Evolutionary conservation across 2,329 filamentous ascomycete genomes (phyloP).

Genomic region (Xylariomycetidae sp.): DNA sequence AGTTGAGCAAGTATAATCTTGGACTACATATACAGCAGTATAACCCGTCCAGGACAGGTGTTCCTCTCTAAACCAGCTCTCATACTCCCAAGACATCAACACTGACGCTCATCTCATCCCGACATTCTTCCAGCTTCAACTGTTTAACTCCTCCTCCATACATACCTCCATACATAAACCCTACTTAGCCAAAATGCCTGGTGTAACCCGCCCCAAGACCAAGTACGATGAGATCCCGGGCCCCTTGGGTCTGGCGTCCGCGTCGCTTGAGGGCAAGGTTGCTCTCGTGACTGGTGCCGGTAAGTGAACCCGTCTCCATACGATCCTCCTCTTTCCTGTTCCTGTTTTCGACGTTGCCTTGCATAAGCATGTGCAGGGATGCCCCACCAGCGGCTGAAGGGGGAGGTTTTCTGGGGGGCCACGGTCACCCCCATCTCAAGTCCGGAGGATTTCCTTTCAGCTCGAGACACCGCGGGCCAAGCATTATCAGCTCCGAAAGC

Average conservation of each 20-base stretch:
- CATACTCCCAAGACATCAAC: too few species aligned
- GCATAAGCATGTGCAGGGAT: too few species aligned
- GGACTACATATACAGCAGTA: too few species aligned
- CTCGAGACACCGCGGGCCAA: not conserved
- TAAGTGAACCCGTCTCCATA: too few species aligned
- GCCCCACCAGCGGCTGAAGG: too few species aligned
- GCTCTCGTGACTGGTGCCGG: conserved; percentile 33
- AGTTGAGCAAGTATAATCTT: conserved; percentile 9
- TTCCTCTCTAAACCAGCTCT: too few species aligned
- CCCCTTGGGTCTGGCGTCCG: conserved; percentile 32
- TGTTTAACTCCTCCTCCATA: not conserved
- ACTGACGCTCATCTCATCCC: not conserved
- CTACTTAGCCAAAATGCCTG: conserved; percentile 27
- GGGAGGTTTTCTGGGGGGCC: too few species aligned
- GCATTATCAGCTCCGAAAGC: too few species aligned
- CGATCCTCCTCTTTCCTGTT: too few species aligned
- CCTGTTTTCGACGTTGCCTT: too few species aligned
- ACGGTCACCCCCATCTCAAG: conserved; percentile 16
- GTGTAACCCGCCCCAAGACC: conserved; percentile 19
- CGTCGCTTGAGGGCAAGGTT: conserved; percentile 33
- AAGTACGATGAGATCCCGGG: conserved; percentile 33
- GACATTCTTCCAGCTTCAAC: not conserved
- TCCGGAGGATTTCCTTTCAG: conserved; percentile 13
- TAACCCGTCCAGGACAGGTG: too few species aligned
- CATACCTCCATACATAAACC: not conserved